phyloP scores from a whole-genome alignment of 768 basidiomycete species.

The Suillus ampliporus region DNA sequence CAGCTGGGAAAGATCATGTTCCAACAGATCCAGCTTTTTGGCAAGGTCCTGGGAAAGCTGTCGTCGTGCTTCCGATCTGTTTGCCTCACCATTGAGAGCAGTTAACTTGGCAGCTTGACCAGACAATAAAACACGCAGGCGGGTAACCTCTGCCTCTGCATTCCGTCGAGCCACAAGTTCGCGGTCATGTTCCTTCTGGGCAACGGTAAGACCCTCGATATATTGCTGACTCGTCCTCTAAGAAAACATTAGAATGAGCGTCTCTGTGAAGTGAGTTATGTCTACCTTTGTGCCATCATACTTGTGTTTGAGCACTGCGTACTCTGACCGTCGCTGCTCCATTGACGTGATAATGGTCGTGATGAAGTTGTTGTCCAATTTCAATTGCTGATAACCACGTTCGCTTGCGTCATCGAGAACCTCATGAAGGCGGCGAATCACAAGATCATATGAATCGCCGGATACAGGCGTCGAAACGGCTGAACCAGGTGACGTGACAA shows the following conservation, averaged over 20 bases:
- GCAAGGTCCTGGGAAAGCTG: conserved; percentile 80
- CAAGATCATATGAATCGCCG: conserved; percentile 49
- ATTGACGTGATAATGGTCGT: conserved; percentile 71
- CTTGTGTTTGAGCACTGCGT: conserved; percentile 68
- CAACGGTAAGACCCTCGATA: conserved; percentile 90
- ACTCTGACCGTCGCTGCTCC: conserved; percentile 66
- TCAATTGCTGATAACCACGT: conserved; percentile 63
- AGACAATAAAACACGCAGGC: conserved; percentile 82
- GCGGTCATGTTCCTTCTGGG: conserved; percentile 92
- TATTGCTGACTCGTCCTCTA: conserved; percentile 93
- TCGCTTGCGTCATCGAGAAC: conserved; percentile 63
- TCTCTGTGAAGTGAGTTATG: conserved; percentile 11
- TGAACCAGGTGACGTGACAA: conserved; percentile 50
- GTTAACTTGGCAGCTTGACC: conserved; percentile 89
- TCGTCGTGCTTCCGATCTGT: conserved; percentile 78
- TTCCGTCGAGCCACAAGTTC: conserved; percentile 89
- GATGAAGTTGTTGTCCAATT: conserved; percentile 75
- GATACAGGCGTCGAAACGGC: conserved; percentile 28
- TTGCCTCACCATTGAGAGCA: conserved; percentile 80
- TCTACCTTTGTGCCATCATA: conserved; percentile 89
- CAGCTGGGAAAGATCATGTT: conserved; percentile 85
- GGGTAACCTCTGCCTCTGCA: conserved; percentile 90
- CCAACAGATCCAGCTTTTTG: conserved; percentile 76
- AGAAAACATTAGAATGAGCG: conserved; percentile 12
- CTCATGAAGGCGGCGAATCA: conserved; percentile 62